Conservation (phyloP, 345 rosid genomes). For the Syzygium jambos region DNA sequence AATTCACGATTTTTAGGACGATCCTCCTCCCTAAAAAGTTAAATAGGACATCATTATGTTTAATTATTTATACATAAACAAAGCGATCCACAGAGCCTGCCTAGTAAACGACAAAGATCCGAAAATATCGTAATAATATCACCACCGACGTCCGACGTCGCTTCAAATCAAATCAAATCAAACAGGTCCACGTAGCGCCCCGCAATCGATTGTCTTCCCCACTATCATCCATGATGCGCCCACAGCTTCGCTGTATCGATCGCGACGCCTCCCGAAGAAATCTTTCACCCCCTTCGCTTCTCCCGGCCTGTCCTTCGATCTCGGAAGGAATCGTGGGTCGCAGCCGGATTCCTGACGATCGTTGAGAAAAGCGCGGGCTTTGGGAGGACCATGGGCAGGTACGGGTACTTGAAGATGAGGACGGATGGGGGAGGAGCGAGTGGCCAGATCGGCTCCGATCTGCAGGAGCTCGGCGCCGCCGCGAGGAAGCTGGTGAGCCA, state of each 20-base stretch:
- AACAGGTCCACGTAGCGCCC: not conserved
- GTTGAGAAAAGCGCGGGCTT: not conserved
- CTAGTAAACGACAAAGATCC: not conserved
- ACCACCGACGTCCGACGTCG: no score
- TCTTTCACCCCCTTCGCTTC: no score
- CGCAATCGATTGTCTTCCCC: not conserved
- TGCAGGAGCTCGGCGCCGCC: slow-evolving; percentile 23
- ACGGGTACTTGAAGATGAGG: slow-evolving; percentile 14
- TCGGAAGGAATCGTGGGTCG: not conserved
- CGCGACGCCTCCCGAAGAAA: not conserved
- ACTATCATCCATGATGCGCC: fast-evolving
- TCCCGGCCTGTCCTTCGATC: not conserved
- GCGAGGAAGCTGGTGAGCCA: slow-evolving; percentile 30
- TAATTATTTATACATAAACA: no score
- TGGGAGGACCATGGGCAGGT: slow-evolving; percentile 4
- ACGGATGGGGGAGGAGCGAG: slow-evolving; percentile 1
- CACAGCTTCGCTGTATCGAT: not conserved
- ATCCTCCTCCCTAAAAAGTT: no score
- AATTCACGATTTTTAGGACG: fast-evolving
- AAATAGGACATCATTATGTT: no score
- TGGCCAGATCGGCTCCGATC: slow-evolving; percentile 19
- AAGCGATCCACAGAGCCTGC: no score
- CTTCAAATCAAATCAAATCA: not conserved
- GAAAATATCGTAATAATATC: not conserved
- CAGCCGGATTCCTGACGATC: not conserved